Conservation (phyloP, 1,284 basidiomycete genomes). For the Athelia sp. region DNA sequence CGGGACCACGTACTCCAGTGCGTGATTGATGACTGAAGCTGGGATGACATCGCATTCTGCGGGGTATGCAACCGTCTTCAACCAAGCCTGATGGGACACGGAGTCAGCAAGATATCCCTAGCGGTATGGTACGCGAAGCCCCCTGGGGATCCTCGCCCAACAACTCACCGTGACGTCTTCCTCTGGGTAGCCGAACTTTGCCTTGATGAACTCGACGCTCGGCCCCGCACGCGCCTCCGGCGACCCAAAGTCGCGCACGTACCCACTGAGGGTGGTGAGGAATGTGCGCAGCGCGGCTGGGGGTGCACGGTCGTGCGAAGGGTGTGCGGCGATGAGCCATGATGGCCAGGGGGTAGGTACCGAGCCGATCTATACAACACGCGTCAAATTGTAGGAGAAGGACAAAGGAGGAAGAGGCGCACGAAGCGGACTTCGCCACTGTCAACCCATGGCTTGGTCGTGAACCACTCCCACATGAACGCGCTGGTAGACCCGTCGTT, state of each 20-base stretch:
- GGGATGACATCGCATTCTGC: slow-evolving; percentile 61
- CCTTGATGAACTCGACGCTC: slow-evolving; percentile 73
- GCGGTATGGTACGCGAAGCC: too few species aligned
- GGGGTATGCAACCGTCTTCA: slow-evolving; percentile 76
- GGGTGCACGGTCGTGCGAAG: slow-evolving; percentile 48
- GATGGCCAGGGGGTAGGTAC: slow-evolving; percentile 96
- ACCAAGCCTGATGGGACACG: slow-evolving; percentile 73
- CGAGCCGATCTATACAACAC: slow-evolving; percentile 74
- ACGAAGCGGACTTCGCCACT: slow-evolving; percentile 81
- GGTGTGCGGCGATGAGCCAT: slow-evolving; percentile 88
- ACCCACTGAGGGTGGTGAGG: slow-evolving; percentile 56
- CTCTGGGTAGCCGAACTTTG: slow-evolving; percentile 77
- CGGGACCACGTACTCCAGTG: slow-evolving; percentile 61
- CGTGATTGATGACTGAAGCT: slow-evolving; percentile 59
- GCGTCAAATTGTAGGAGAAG: neutral
- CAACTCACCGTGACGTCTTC: slow-evolving; percentile 65
- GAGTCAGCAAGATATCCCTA: too few species aligned
- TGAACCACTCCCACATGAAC: slow-evolving; percentile 98
- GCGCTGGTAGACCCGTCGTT: slow-evolving; percentile 81
- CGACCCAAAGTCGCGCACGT: slow-evolving; percentile 69
- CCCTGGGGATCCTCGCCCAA: too few species aligned
- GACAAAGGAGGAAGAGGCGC: slow-evolving; percentile 29
- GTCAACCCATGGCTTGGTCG: slow-evolving; percentile 90
- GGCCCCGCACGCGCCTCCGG: slow-evolving; percentile 49
- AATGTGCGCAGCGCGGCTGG: slow-evolving; percentile 53